Percentiles rank a stretch among this genome's conserved stretches.
Evolutionary conservation across 1,284 basidiomycete genomes (phyloP).

Genomic region (Porphyrellus sp.): DNA sequence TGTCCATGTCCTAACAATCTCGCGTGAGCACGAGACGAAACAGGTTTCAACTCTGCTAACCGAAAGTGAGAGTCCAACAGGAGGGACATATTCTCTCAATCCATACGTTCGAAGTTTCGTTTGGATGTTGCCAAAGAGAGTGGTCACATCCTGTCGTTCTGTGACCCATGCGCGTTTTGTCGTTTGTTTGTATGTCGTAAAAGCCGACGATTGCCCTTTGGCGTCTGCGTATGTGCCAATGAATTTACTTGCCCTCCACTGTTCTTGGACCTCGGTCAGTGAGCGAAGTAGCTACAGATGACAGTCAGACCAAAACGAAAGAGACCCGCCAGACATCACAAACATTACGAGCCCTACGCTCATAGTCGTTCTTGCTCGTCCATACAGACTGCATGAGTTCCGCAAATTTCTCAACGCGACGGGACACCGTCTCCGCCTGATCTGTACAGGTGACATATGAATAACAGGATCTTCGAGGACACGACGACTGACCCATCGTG

Average conservation of each 20-base stretch:
- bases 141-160: slow-evolving; percentile 86
- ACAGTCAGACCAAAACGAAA: slow-evolving; percentile 9
- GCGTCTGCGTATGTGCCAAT: slow-evolving; percentile 80
- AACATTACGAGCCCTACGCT: slow-evolving; percentile 77
- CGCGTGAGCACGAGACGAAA: slow-evolving; percentile 9
- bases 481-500: slow-evolving; percentile 71
- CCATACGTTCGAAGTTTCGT: slow-evolving; percentile 93
- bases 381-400: slow-evolving; percentile 91
- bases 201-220: slow-evolving; percentile 70
- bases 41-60: slow-evolving; percentile 36
- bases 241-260: slow-evolving; percentile 64
- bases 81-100: slow-evolving; percentile 80
- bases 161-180: slow-evolving; percentile 86
- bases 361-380: slow-evolving; percentile 89
- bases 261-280: slow-evolving; percentile 58
- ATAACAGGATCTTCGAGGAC: background rate
- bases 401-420: slow-evolving; percentile 93
- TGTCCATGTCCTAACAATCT: slow-evolving; percentile 64
- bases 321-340: slow-evolving; percentile 21
- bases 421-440: slow-evolving; percentile 90
- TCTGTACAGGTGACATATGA: slow-evolving; percentile 48
- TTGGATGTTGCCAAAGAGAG: slow-evolving; percentile 90
- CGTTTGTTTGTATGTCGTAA: slow-evolving; percentile 83
- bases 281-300: slow-evolving; percentile 58
- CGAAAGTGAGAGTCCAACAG: slow-evolving; percentile 60